These are phyloP conservation scores for Dictyostelium brefeldianum DNA, from an alignment of 78 protist genomes.

Conservation along the genomic window DNA sequence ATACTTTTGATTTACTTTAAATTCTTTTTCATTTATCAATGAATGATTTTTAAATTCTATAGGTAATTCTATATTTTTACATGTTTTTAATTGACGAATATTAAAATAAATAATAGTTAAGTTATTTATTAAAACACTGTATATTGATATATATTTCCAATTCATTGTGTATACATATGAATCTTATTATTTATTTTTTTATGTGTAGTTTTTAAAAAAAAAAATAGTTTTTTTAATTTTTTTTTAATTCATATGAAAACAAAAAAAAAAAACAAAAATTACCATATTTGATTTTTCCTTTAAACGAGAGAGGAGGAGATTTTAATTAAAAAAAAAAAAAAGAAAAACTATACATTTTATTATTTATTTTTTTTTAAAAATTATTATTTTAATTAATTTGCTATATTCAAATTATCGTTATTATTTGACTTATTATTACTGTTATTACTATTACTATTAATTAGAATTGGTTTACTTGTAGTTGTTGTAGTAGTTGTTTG, in stretches of 20 bases:
- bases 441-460: too few species aligned
- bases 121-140: background rate
- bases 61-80: background rate
- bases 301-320: background rate
- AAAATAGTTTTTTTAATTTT: too few species aligned
- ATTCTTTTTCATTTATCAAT: background rate
- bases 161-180: background rate
- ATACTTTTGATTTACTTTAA: background rate
- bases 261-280: background rate
- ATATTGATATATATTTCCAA: background rate
- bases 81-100: background rate
- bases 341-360: background rate
- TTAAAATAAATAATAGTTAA: background rate
- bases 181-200: too few species aligned
- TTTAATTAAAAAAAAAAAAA: background rate
- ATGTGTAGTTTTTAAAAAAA: too few species aligned
- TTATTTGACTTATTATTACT: background rate
- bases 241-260: background rate
- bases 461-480: background rate
- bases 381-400: background rate
- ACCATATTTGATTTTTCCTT: too few species aligned
- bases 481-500: background rate
- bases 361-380: background rate
- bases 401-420: conserved; percentile 7
- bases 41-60: background rate